These are phyloP conservation scores for Calocera viscosa DNA, from an alignment of 768 basidiomycete genomes.

Conservation along the genomic window DNA sequence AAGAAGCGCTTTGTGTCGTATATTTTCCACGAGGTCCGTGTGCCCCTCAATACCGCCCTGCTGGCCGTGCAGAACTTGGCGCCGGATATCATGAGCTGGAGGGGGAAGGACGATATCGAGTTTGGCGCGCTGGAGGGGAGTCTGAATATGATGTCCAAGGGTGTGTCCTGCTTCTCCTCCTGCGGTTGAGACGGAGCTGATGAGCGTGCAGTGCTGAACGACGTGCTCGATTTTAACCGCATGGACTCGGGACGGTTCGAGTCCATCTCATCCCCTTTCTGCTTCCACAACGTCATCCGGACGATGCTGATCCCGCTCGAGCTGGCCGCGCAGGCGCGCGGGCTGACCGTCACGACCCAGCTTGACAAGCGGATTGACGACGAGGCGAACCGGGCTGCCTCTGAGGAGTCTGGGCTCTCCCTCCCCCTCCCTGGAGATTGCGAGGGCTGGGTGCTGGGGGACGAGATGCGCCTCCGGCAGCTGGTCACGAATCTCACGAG, in stretches of 20 bases:
- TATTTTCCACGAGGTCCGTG: slow-evolving; percentile 33
- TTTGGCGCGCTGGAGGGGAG: slow-evolving; percentile 32
- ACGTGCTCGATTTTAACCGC: slow-evolving; percentile 31
- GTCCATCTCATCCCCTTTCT: slow-evolving; percentile 34
- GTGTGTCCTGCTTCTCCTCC: slow-evolving; percentile 11
- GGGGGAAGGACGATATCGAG: slow-evolving; percentile 32
- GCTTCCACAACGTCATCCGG: slow-evolving; percentile 33
- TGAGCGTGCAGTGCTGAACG: slow-evolving; percentile 27
- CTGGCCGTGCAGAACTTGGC: slow-evolving; percentile 38
- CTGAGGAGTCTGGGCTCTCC: slow-evolving; percentile 9
- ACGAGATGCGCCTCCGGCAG: slow-evolving; percentile 26
- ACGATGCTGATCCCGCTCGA: slow-evolving; percentile 31
- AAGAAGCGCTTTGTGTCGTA: slow-evolving; percentile 32
- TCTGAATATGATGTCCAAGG: slow-evolving; percentile 33
- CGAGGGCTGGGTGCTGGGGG: slow-evolving; percentile 23
- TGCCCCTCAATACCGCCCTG: slow-evolving; percentile 33
- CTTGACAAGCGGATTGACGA: slow-evolving; percentile 25
- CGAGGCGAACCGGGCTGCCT: slow-evolving; percentile 16
- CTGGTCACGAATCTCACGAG: slow-evolving; percentile 13
- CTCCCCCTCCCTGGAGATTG: slow-evolving; percentile 10
- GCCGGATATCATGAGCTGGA: slow-evolving; percentile 29
- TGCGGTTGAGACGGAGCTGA: background rate
- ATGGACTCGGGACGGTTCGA: slow-evolving; percentile 35
- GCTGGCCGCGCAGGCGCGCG: slow-evolving; percentile 21
- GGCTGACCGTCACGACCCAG: slow-evolving; percentile 21